A percentile compares a stretch with the other conserved stretches of the same genome.
phyloP scores from a whole-genome alignment of 805 yeast species.

The Blastobotrys robertii region DNA sequence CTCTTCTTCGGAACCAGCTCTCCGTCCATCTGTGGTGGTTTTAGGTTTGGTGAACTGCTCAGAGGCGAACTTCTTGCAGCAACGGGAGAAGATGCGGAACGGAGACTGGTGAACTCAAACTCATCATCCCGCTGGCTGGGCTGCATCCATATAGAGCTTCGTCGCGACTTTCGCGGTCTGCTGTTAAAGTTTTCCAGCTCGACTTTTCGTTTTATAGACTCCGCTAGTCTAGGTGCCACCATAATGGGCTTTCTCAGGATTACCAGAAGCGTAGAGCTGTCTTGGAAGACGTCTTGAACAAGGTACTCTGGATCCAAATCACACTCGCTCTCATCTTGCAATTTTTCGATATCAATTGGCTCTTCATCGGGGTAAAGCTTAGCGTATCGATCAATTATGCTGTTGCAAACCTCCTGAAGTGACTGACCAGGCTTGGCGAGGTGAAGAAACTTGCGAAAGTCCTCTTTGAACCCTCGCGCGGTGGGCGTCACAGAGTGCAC shows the following conservation, averaged over 20 bases:
- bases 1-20: no score
- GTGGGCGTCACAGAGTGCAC: conserved; percentile 1
- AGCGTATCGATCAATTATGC: conserved; percentile 44
- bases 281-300: conserved; percentile 54
- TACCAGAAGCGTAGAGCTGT: conserved; percentile 30
- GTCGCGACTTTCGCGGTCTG: conserved; percentile 1
- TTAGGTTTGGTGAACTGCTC: no score
- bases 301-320: conserved; percentile 73
- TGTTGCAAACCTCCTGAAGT: conserved; percentile 41
- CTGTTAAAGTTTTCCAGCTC: background rate
- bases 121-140: background rate
- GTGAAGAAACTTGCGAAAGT: conserved; percentile 46
- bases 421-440: conserved; percentile 42
- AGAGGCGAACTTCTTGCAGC: background rate
- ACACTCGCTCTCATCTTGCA: conserved; percentile 60
- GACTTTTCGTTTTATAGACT: conserved; percentile 1
- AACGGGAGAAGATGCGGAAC: background rate
- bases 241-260: conserved; percentile 3
- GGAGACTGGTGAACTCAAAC: background rate
- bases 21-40: no score
- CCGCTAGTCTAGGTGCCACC: no score
- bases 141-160: conserved; percentile 11
- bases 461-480: conserved; percentile 10
- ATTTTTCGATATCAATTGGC: conserved; percentile 33
- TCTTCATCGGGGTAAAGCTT: conserved; percentile 59